Base-by-base conservation (phyloP, 495 filamentous ascomycete genomes). In the Parathielavia hyrcaniae region DNA sequence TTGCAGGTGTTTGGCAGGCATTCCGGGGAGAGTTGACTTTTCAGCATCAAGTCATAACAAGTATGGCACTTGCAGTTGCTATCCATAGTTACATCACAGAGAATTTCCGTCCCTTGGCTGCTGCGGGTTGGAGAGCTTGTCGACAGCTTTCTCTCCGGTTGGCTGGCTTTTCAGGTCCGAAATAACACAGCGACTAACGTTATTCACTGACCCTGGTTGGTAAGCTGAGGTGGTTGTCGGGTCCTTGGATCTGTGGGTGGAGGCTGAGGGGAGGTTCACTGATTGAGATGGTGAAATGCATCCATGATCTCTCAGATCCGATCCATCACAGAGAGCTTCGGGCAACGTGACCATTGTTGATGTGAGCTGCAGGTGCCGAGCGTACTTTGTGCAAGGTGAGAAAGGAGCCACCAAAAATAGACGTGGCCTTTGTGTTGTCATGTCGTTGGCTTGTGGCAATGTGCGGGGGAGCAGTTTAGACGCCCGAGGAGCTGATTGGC, bases 401-500 rank as follows among this genome's bases (percentile, higher is more conserved):
- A 30, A 30, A 30, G 26, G 26, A 30, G 26, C 26, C 6, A 30
- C 26, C 26, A 30, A 47, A 47, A 47, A 47, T 47, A 47, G 13
- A 9, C 13, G 45, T 35, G 5, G 1, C 35, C 34, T 35, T 38
- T 34, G 8, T 49, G 43, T 5, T 49, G 20, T 41, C 35, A 49
- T 48, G 26, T 16, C 9, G 53, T 39, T 50, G 32, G 49, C 20
- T 50, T 30, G 5, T 35, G 30, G n/a, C 32, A 4, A 30, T 30
- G 26, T 30, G 26, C 6, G 26, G 26, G 26, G n/a, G 30, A 1
- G 10, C 19, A 23, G 8, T 51, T 59, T 59, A 59, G 41, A 53
- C 57, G 57, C 57, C 54, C 23, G 40, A 20, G 10, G 2, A 1
- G 0, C 12, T n/a, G 56, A 59, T 59, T 59, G 56, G 56, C 48